A percentile compares a stretch with the other conserved stretches of the same genome.
Evolutionary conservation across 495 filamentous ascomycete genomes (phyloP).

Genomic region (Lineolata rhizophorae): DNA sequence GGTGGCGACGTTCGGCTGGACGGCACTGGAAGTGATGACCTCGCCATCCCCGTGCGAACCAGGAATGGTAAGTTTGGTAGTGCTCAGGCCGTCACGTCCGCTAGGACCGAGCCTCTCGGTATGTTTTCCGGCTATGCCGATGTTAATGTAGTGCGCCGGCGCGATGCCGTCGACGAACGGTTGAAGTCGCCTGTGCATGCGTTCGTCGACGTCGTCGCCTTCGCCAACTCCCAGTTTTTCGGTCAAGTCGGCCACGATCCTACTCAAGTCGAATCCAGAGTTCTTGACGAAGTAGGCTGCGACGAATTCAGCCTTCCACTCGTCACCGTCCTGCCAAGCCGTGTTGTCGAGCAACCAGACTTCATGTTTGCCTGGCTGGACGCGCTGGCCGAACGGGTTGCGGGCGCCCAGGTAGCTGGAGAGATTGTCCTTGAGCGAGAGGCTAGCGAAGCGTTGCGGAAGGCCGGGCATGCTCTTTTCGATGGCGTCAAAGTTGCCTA

Average conservation of each 20-base stretch:
- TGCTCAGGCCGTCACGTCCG: slow-evolving; percentile 45
- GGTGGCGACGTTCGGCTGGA: slow-evolving; percentile 21
- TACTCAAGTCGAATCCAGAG: slow-evolving; percentile 38
- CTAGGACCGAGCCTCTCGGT: slow-evolving; percentile 43
- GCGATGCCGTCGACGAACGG: slow-evolving; percentile 59
- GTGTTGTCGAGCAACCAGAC: slow-evolving; percentile 89
- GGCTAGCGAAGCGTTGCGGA: slow-evolving; percentile 7
- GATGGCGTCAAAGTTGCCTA: too few species aligned
- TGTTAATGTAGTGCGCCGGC: slow-evolving; percentile 38
- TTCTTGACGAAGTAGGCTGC: slow-evolving; percentile 55
- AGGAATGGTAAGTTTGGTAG: slow-evolving; percentile 26
- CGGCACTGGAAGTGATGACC: slow-evolving; percentile 19
- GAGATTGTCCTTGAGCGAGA: slow-evolving; percentile 15
- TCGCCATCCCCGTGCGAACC: slow-evolving; percentile 12
- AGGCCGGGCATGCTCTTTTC: too few species aligned
- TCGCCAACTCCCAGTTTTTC: slow-evolving; percentile 43
- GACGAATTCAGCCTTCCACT: slow-evolving; percentile 65
- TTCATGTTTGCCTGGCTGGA: slow-evolving; percentile 30
- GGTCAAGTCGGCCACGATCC: slow-evolving; percentile 46
- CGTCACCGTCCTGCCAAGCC: slow-evolving; percentile 33
- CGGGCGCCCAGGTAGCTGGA: slow-evolving; percentile 22
- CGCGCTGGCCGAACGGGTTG: slow-evolving; percentile 20
- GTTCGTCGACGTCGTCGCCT: slow-evolving; percentile 37
- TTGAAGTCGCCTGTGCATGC: slow-evolving; percentile 44
- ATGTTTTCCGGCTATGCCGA: slow-evolving; percentile 26